Evolutionary conservation across 2,329 filamentous ascomycete genomes (phyloP).

Genomic region (Balansia obtecta): DNA sequence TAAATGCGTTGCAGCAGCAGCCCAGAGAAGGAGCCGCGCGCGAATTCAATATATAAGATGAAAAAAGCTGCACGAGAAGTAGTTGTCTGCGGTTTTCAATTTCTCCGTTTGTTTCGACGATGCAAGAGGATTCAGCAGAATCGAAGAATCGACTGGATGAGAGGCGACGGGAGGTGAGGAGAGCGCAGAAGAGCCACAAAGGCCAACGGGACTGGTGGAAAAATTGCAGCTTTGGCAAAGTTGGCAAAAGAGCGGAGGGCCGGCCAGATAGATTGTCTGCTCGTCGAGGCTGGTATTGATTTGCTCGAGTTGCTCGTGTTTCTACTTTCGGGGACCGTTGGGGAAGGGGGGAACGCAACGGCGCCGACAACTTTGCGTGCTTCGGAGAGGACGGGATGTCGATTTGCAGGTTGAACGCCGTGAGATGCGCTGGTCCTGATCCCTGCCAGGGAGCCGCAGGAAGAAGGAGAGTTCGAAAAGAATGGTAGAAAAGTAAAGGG

Average conservation of each 20-base stretch:
- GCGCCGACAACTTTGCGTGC: conserved; percentile 5
- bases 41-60: not conserved
- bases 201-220: not conserved
- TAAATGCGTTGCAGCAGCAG: not conserved
- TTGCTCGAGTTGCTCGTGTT: not conserved
- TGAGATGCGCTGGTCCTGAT: not conserved
- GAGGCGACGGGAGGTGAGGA: not conserved
- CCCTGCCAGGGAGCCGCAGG: not conserved
- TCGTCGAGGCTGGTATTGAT: not conserved
- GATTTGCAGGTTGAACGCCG: not conserved
- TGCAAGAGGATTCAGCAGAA: not conserved
- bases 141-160: not conserved
- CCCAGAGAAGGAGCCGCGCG: not conserved
- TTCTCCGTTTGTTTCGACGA: not conserved
- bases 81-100: not conserved
- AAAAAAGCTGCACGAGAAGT: not conserved
- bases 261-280: not conserved
- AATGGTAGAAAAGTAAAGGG: not conserved
- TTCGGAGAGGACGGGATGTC: conserved; percentile 5
- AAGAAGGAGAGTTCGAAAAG: conserved; percentile 5
- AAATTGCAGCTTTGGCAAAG: not conserved
- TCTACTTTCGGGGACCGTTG: not conserved
- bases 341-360: not conserved
- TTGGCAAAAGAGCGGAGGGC: not conserved
- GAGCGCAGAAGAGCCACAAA: not conserved